A percentile compares a stretch with the other conserved stretches of the same genome.
phyloP scores from a whole-genome alignment of 2,329 filamentous ascomycete species.

The Ceratocystis eucalypticola region DNA sequence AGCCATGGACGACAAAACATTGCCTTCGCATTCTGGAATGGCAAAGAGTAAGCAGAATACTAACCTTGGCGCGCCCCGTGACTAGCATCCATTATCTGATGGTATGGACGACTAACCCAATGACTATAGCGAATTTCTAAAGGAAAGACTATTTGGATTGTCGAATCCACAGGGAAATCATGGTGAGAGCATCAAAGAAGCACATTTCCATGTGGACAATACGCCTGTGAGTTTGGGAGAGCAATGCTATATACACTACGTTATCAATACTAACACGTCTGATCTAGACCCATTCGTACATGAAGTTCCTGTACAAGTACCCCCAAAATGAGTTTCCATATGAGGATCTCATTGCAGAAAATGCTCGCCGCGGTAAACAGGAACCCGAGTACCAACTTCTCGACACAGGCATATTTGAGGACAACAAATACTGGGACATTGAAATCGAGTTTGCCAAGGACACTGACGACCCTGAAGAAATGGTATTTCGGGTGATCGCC shows the following conservation, averaged over 20 bases:
- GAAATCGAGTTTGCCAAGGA: conserved; percentile 95
- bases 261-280: background rate
- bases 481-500: conserved; percentile 86
- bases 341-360: conserved; percentile 72
- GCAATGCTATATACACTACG: background rate
- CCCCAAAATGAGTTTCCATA: conserved; percentile 88
- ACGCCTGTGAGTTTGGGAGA: conserved; percentile 41
- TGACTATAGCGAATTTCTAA: conserved; percentile 64
- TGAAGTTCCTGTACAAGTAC: conserved; percentile 98
- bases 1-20: conserved; percentile 85
- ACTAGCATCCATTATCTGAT: background rate
- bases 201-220: conserved; percentile 92
- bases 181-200: conserved; percentile 92
- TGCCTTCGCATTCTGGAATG: conserved; percentile 95
- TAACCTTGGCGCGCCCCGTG: too few relatives aligned
- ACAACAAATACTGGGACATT: conserved; percentile 91
- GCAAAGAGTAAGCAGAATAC: conserved; percentile 55
- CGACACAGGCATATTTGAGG: conserved; percentile 77
- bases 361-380: conserved; percentile 58
- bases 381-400: conserved; percentile 86
- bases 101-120: background rate
- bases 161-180: conserved; percentile 96
- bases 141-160: conserved; percentile 86
- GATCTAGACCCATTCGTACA: conserved; percentile 61
- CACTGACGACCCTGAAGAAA: conserved; percentile 75